Base-by-base conservation (phyloP, 202 grass and related monocot species). In the Brachypodium distachyon region DNA sequence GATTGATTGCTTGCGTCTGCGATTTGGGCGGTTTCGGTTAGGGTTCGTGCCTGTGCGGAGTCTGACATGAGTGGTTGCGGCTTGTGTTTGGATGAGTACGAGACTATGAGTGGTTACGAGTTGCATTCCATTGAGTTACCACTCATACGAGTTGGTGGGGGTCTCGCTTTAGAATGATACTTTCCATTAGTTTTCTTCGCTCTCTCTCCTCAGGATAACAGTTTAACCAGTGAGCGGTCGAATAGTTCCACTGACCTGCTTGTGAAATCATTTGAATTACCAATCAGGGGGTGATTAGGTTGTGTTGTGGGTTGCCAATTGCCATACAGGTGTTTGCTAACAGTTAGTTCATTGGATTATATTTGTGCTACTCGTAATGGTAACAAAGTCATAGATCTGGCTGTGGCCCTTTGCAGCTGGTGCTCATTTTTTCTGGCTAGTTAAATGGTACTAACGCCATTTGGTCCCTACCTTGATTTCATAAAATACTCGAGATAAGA, bases 231-330 rank as follows among this genome's bases (percentile, higher is more conserved):
- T 3, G 29, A 42, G 27, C 26, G 17, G 52, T 19, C 28, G 10
- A 48, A 47, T 49, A 32, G 27, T 82, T 63, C 18, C 61, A 6
- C 38, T 41, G 55, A 46, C 5, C 47, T 52, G 3, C 76, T 60
- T 62, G 18, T 9, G 32, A 16, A 25, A 60, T 59, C 18, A 78
- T 74, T 66, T 31, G 6, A 48, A 62, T 81, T 66, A n/a, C 26
- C 62, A 57, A 70, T 79, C 21, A n/a, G 26, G 13, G n/a, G 18
- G 7, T 42, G 2, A 46, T 58, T 72, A 47, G 21, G 8, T 44
- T 26, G 72, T 63, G 39, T 55, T 85, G 9, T 47, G 19, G 73
- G 26, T 78, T 75, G 3, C 39, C 12, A 50, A 19, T 78, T 75
- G 3, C 39, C 12, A 50, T 69, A 23, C 67, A 67, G 44, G 16